Conservation (phyloP, 1,284 basidiomycete genomes). For the Cryptococcus neoformans region DNA sequence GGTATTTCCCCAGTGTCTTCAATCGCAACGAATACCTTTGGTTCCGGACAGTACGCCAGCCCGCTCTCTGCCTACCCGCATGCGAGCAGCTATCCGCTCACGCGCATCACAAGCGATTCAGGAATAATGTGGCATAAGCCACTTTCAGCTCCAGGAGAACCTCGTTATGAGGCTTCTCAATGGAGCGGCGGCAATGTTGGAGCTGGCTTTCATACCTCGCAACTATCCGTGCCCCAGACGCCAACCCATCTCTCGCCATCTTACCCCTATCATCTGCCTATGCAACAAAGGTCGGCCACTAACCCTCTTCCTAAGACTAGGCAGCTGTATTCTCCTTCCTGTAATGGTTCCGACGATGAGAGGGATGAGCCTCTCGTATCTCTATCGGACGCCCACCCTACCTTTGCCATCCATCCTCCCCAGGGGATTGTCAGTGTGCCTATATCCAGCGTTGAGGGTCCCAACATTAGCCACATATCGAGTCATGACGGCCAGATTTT, state of each 20-base stretch:
- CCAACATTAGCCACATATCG: conserved; percentile 5
- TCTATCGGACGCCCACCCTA: conserved; percentile 16
- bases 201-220: conserved; percentile 18
- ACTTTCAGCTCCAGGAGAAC: conserved; percentile 7
- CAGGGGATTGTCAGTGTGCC: conserved; percentile 4
- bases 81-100: conserved; percentile 13
- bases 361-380: conserved; percentile 25
- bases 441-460: conserved; percentile 17
- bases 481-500: conserved; percentile 11
- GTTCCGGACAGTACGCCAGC: conserved; percentile 11
- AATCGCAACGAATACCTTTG: conserved; percentile 6
- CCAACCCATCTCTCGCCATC: conserved; percentile 6
- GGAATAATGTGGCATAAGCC: conserved; percentile 8
- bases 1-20: background rate
- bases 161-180: conserved; percentile 2
- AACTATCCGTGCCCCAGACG: conserved; percentile 15
- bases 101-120: conserved; percentile 16
- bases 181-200: conserved; percentile 15
- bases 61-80: conserved; percentile 7
- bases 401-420: conserved; percentile 26
- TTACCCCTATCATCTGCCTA: conserved; percentile 1
- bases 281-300: background rate
- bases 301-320: conserved; percentile 3
- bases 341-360: conserved; percentile 16
- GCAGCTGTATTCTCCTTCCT: conserved; percentile 1